A percentile compares a stretch with the other conserved stretches of the same genome.
phyloP scores from a whole-genome alignment of 345 rosid genomes.

The Eucalyptus coolabah region DNA sequence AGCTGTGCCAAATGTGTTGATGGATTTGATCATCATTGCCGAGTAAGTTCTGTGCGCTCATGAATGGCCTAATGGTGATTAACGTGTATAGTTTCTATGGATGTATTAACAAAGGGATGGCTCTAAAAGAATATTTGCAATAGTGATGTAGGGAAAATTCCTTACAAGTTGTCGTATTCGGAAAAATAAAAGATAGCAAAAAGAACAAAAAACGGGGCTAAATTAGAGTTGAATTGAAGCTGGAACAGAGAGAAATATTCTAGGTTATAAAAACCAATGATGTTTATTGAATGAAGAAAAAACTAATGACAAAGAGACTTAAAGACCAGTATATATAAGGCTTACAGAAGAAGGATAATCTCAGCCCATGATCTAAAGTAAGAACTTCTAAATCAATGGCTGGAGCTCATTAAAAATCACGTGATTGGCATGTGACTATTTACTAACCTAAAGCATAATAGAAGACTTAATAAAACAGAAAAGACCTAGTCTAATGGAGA shows the following conservation, averaged over 20 bases:
- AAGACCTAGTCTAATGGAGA: neutral
- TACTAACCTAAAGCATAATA: neutral
- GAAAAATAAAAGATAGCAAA: neutral
- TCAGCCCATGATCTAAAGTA: neutral
- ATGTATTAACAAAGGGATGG: neutral
- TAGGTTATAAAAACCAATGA: neutral
- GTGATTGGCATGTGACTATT: neutral
- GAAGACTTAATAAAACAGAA: neutral
- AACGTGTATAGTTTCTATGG: neutral
- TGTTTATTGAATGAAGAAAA: neutral
- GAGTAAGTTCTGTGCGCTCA: slow-evolving; percentile 31
- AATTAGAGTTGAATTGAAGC: neutral
- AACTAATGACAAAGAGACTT: neutral
- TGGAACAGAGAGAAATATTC: neutral
- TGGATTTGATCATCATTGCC: slow-evolving; percentile 98
- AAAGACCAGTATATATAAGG: neutral
- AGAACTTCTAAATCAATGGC: neutral
- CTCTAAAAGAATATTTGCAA: neutral
- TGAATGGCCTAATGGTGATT: neutral
- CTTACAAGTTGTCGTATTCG: neutral
- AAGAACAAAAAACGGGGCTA: neutral
- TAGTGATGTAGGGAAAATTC: neutral
- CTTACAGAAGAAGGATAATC: neutral
- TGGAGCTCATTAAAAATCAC: neutral
- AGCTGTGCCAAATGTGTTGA: slow-evolving; percentile 93